These are phyloP conservation scores for Ceratobasidium sp. DNA, from an alignment of 1,284 basidiomycete species.

Conservation along the genomic window DNA sequence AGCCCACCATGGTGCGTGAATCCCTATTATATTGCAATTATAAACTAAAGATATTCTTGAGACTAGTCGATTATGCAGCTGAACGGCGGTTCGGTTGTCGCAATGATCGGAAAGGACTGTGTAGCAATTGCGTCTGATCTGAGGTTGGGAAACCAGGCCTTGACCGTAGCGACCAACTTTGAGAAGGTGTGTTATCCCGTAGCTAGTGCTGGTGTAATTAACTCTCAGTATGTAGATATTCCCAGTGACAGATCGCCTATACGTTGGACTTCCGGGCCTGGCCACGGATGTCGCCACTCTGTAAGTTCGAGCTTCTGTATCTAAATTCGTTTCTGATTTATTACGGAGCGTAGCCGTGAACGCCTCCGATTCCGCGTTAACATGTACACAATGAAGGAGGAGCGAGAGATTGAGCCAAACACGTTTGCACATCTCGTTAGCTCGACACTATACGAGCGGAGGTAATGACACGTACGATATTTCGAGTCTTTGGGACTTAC, in stretches of 20 bases:
- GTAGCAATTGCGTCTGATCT: conserved; percentile 98
- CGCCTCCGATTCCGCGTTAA: conserved; percentile 94
- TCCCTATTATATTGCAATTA: not conserved
- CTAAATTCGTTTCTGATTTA: conserved; percentile 43
- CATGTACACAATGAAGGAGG: conserved; percentile 99
- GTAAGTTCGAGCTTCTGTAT: conserved; percentile 61
- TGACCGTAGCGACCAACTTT: conserved; percentile 93
- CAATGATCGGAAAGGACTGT: conserved; percentile 99
- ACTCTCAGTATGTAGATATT: conserved; percentile 76
- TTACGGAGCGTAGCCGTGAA: conserved; percentile 72
- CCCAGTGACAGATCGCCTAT: conserved; percentile 93
- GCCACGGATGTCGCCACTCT: conserved; percentile 95
- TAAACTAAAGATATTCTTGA: not conserved
- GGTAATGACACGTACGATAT: conserved; percentile 57
- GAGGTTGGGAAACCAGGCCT: conserved; percentile 89
- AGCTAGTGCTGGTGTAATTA: not conserved
- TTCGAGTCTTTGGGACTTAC: conserved; percentile 1
- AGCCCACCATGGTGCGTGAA: conserved; percentile 48
- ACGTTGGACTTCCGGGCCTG: conserved; percentile 92
- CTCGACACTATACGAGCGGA: conserved; percentile 96
- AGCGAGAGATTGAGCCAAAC: conserved; percentile 95
- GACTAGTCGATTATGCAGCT: conserved; percentile 84
- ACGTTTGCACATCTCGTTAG: conserved; percentile 97
- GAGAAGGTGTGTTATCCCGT: conserved; percentile 77
- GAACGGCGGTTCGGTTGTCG: conserved; percentile 97